These are phyloP conservation scores for Cytospora chrysosperma DNA, from an alignment of 2,329 filamentous ascomycete genomes.

Conservation along the genomic window DNA sequence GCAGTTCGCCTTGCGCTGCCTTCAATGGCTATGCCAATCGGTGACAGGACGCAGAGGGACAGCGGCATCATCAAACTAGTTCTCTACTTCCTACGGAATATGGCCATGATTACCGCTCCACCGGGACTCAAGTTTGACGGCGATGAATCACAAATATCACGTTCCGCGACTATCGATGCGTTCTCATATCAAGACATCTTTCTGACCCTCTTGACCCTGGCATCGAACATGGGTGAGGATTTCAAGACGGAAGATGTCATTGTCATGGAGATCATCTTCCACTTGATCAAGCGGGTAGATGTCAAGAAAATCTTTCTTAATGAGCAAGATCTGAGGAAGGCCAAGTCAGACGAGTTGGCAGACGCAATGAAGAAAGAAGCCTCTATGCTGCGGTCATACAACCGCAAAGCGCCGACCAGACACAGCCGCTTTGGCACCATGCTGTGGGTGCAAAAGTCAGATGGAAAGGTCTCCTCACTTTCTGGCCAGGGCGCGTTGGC, in stretches of 20 bases:
- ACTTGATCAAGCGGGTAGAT: constrained; percentile 87
- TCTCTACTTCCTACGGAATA: constrained; percentile 84
- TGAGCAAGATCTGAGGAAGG: constrained; percentile 66
- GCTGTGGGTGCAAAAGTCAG: constrained; percentile 90
- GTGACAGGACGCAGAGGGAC: constrained; percentile 75
- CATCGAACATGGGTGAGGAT: constrained; percentile 91
- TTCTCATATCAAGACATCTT: constrained; percentile 92
- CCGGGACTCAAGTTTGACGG: constrained; percentile 72
- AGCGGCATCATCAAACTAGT: constrained; percentile 91
- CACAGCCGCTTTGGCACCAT: constrained; percentile 96
- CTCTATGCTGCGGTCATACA: constrained; percentile 75
- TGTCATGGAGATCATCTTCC: constrained; percentile 89
- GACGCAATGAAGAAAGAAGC: constrained; percentile 78
- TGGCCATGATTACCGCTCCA: constrained; percentile 79
- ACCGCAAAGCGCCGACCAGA: constrained; percentile 75
- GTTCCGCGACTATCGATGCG: constrained; percentile 82
- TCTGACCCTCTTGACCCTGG: constrained; percentile 77
- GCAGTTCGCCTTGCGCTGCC: constrained; percentile 80
- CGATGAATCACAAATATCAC: constrained; percentile 86
- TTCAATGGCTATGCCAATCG: constrained; percentile 75
- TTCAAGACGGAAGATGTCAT: constrained; percentile 86
- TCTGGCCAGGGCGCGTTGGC: constrained; percentile 84
- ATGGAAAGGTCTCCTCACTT: constrained; percentile 79
- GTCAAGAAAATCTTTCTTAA: constrained; percentile 82
- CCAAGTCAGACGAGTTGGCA: constrained; percentile 71